A percentile compares a stretch with the other conserved stretches of the same genome.
phyloP scores from a whole-genome alignment of 1,139 yeast genomes.

The Geotrichum aggregatum region DNA sequence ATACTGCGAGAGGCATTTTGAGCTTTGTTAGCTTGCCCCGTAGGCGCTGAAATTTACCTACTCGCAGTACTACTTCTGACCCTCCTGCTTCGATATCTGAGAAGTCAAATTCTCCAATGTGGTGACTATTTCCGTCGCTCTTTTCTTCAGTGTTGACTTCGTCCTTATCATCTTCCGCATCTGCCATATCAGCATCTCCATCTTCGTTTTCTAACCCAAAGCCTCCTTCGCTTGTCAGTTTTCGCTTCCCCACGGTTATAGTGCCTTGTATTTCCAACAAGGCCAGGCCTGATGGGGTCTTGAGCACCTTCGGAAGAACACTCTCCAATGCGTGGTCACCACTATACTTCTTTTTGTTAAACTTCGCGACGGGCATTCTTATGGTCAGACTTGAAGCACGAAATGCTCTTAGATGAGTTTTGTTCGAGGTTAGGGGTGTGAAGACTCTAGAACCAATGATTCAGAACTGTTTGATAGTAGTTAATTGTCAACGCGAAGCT shows the following conservation, averaged over 20 bases:
- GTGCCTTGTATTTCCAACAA: constrained; percentile 38
- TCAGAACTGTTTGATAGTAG: no score
- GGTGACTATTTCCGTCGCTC: not conserved
- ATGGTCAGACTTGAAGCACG: not conserved
- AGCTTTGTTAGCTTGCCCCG: constrained; percentile 37
- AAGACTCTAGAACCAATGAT: not conserved
- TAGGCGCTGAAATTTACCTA: constrained; percentile 38
- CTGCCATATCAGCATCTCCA: constrained; percentile 1
- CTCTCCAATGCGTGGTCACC: not conserved
- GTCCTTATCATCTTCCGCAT: constrained; percentile 12
- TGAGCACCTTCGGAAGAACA: constrained; percentile 29
- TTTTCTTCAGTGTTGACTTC: not conserved
- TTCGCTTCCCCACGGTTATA: constrained; percentile 31
- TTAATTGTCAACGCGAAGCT: no score
- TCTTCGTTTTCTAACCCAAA: constrained; percentile 14
- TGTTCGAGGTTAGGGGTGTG: constrained; percentile 3
- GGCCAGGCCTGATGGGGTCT: constrained; percentile 36
- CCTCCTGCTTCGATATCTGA: constrained; percentile 26
- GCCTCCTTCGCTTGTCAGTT: constrained; percentile 24
- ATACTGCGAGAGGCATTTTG: constrained; percentile 37
- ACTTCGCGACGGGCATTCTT: constrained; percentile 10
- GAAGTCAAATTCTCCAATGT: constrained; percentile 30
- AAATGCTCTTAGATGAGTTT: not conserved
- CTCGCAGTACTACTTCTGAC: constrained; percentile 30
- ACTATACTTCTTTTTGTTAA: not conserved